Evolutionary conservation across 2,329 filamentous ascomycete genomes (phyloP), one percentile per base, ranked within the genome.

Genomic region (Clarireedia monteithiana): DNA sequence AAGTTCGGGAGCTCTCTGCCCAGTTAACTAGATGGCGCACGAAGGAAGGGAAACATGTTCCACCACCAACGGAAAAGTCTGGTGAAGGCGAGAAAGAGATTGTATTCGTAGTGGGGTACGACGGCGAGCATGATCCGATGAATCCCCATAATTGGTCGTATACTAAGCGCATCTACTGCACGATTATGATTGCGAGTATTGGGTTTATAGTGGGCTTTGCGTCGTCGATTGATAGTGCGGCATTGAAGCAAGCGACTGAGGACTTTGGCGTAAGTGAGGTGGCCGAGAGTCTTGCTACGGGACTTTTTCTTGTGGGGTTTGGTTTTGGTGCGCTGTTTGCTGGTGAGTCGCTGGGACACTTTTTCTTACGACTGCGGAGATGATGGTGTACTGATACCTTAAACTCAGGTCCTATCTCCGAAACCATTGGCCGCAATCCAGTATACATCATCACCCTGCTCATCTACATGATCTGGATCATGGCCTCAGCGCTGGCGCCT

Each of bases 191-290:
- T 40, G 36, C 23, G 4, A 24, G 20, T 23, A 27, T 42, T 39
- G 48, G 15, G 2, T 74, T 77, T 27, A 72, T 78, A 0, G 77
- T 81, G 0, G 74, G 74, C 3, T 70, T 75, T 1, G 78, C 79
- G 0, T 78, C 75, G 4, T 75, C 77, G 0, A 80, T 83, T 42
- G 78, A 82, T 54, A 75, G 77, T 0, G 72, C 72, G 0, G 75
- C 77, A 1, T 59, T 79, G 0, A 69, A 70, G 0, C 72, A 77
- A 58, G 77, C 75, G 0, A 70, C 73, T 0, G 60, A 60, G 20
- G 73, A 74, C 0, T 76, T 80, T 46, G 70, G 72, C 0, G 78
- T 81, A 0, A 74, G 73, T 26, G 69, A 78, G 40, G 74, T 80
- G 4, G 74, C 74, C 0, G 79, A 75, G 62, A 76, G 73, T 9